Base-by-base conservation (phyloP, 305 asterid genomes). In the Solanum hybrid region DNA sequence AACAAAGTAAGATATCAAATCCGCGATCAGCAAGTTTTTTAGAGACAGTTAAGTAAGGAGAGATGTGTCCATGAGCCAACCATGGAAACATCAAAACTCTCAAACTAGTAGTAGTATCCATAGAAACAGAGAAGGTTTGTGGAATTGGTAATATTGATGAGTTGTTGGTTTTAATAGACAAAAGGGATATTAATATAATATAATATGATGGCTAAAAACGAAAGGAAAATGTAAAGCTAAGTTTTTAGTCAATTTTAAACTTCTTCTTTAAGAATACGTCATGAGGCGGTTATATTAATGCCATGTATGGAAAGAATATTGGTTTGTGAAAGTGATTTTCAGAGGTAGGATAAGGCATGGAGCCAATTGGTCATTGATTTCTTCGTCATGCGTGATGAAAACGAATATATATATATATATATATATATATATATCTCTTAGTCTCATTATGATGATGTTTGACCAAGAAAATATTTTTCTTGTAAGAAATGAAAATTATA, bases 11-110 rank as follows among this genome's bases (percentile, higher is more conserved):
- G 35, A 67, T 13, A 11, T 34, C 36, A 33, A 89, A 89, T 36
- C 82, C 81, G 2, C 31, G 61, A 57, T 80, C 79, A 9, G 90
- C 24, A 13, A 89, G 90, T 35, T 64, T 78, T 28, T 89, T 89
- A 39, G 90, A 39, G 0, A 89, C 67, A n/a, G 84, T n/a, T 36
- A 89, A 61, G 67, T 46, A 89, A 12, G 90, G 42, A 31, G 90
- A 61, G 7, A 89, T 80, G 16, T 89, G 90, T 46, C 90, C 90
- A 20, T 78, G 77, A 22, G 88, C 90, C 57, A 89, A 76, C 51
- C 75, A 89, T 89, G 90, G 87, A 35, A 89, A 34, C 87, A 89
- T 89, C 18, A 89, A 61, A 28, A 89, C 26, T 40, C 78, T 75
- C 51, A 75, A 39, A 42, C 35, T 16, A 82, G 28, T 61, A 1